These are phyloP conservation scores for Epichloe brachyelytri DNA, from an alignment of 2,329 filamentous ascomycete species.

Conservation along the genomic window DNA sequence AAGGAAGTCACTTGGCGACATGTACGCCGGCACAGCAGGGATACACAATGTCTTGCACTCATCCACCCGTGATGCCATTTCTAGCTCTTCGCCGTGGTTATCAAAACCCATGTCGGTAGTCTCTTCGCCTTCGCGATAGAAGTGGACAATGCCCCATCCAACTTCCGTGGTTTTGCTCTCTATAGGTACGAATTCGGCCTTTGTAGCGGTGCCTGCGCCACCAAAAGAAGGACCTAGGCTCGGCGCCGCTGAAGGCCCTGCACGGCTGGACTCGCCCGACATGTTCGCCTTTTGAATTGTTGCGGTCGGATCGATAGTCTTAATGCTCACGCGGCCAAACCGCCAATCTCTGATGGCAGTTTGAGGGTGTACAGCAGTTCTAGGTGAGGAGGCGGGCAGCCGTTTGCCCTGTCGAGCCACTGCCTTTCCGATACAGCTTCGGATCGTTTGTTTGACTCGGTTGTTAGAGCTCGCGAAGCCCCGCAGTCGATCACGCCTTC, in stretches of 20 bases:
- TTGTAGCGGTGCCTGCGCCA: slow-evolving; percentile 61
- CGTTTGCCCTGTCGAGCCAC: slow-evolving; percentile 26
- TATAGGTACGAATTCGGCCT: slow-evolving; percentile 63
- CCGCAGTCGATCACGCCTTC: slow-evolving; percentile 37
- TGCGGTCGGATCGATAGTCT: slow-evolving; percentile 59
- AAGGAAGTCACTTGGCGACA: slow-evolving; percentile 80
- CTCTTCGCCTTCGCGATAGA: slow-evolving; percentile 78
- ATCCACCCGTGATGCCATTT: slow-evolving; percentile 25
- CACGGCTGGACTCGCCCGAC: slow-evolving; percentile 25
- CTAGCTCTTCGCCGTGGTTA: slow-evolving; percentile 16
- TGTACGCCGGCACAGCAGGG: slow-evolving; percentile 85
- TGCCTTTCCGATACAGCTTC: slow-evolving; percentile 27
- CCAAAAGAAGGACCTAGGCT: slow-evolving; percentile 41
- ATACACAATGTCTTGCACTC: slow-evolving; percentile 86
- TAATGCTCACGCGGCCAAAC: slow-evolving; percentile 64
- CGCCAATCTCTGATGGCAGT: slow-evolving; percentile 59
- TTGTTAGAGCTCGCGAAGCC: slow-evolving; percentile 21
- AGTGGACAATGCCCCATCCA: slow-evolving; percentile 85
- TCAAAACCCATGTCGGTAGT: slow-evolving; percentile 33
- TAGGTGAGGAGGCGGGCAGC: slow-evolving; percentile 29
- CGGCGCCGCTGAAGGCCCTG: slow-evolving; percentile 35
- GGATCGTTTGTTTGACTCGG: slow-evolving; percentile 21
- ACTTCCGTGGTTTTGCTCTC: slow-evolving; percentile 62
- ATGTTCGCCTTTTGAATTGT: slow-evolving; percentile 15
- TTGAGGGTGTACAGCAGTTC: slow-evolving; percentile 31